Evolutionary conservation across 2,329 filamentous ascomycete species (phyloP), one percentile per base, ranked within the genome.

Genomic region (Exserohilum turcica): DNA sequence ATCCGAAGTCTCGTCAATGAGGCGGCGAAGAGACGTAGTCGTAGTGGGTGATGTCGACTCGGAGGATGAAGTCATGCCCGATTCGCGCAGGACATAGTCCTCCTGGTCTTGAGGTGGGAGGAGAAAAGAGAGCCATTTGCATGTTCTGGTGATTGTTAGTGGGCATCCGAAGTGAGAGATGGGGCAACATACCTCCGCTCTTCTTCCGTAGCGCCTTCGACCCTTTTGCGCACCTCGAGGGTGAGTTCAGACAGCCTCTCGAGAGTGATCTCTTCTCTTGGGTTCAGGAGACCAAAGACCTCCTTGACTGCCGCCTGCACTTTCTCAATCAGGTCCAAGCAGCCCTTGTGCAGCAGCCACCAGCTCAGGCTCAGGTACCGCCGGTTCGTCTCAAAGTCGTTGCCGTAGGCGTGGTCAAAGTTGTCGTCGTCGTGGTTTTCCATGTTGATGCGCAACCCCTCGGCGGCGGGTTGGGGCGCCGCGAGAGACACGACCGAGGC

Each of bases 321-420:
- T 59, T 87, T 89, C 51, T 86, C 81, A 82, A 92, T 88, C 51
- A 97, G 79, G 52, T 92, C 86, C 61, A 86, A 85, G 87, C 92
- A 97, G 37, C 94, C 94, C 61, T 86, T 86, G 76, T 99, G 93
- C 42, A 99, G 81, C 40, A 99, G 79, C 92, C 93, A 99, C 94
- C 94, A 99, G 76, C 91, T 96, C 74, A 97, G 96, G 35, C 92
- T 95, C 43, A 99, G 81, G 71, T 97, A 99, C 69, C 90, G 90
- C 64, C 92, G 84, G 76, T 99, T 99, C 29, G 92, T 96, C 74
- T 97, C 92, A 64, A 96, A 97, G 74, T 99, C 94, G 74, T 90
- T 93, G 38, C 92, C 92, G 70, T 95, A 92, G 3, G 86, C 84
- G 65, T 92, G 89, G 48, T 93, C 90, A 15, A 84, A 81, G 67